Evolutionary conservation across 306 rosid species (phyloP), one percentile per base, ranked within the genome.

Genomic region (Purshia tridentata): DNA sequence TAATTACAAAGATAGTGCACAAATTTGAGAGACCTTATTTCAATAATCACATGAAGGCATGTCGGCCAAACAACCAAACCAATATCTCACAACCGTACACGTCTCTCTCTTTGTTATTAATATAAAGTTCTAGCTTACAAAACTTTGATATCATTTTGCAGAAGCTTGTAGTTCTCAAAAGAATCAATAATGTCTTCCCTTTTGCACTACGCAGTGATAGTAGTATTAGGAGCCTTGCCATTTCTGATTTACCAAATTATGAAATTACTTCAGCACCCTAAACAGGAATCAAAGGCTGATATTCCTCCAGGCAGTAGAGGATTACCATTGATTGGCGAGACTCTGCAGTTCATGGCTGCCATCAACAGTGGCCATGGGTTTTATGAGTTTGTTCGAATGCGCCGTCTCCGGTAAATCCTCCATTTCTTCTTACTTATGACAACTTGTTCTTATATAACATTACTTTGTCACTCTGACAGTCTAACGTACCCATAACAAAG

Each of bases 271-370:
- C 69, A 69, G 73, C 66, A 45, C 69, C 60, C 35, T 18, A 66
- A 69, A 4, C 77, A 64, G 63, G 72, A 84, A 52, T 70, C 81
- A 18, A 20, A 8, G 42, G 59, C 20, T 0, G 60, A 57, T 55
- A 72, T 73, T 85, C 94, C 91, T 75, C 97, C 89, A 0, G 97
- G 98, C 50, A 85, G 79, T 60, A 35, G 29, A 62, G 98, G 94
- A 19, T 69, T 89, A 1, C 94, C 96, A 0, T 82, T 94, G 35
- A 56, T 85, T 3, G 97, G 97, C 67, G 98, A 94, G 81, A 94
- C 97, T 13, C 72, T 89, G 8, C 87, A 94, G 41, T 94, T 94
- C 89, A 88, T 94, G 96, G 92, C 98, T 6, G 92, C 98, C 80
- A 81, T 84, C 15, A 86, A 85, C 14, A 80, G 91, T 76, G 65